Evolutionary conservation across 495 filamentous ascomycete genomes (phyloP).

Genomic region (Aspergillus hancockii): DNA sequence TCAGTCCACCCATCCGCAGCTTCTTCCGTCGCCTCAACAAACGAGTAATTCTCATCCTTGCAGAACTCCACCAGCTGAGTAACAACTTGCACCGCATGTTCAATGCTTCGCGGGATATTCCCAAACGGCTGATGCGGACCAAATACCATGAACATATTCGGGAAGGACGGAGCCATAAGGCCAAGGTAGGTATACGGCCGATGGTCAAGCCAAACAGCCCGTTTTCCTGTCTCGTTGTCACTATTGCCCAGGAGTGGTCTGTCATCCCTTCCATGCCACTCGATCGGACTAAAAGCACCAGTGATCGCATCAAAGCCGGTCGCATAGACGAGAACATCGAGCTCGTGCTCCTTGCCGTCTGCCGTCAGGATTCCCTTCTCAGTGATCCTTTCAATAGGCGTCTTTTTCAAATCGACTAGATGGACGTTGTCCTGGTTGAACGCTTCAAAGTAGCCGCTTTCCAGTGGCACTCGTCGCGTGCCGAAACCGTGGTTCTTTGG

Average conservation of each 20-base stretch:
- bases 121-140: slow-evolving; percentile 35
- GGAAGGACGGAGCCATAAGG: slow-evolving; percentile 21
- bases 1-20: slow-evolving; percentile 26
- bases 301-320: slow-evolving; percentile 40
- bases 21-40: slow-evolving; percentile 17
- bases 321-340: slow-evolving; percentile 42
- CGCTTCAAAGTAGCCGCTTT: slow-evolving; percentile 54
- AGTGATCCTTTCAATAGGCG: slow-evolving; percentile 33
- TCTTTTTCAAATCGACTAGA: slow-evolving; percentile 48
- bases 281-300: slow-evolving; percentile 30
- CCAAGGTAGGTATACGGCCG: slow-evolving; percentile 27
- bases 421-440: slow-evolving; percentile 50
- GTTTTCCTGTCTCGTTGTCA: background rate
- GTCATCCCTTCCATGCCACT: slow-evolving; percentile 26
- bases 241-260: background rate
- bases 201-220: slow-evolving; percentile 26
- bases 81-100: slow-evolving; percentile 25
- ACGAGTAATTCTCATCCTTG: slow-evolving; percentile 14
- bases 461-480: slow-evolving; percentile 49
- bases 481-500: slow-evolving; percentile 53
- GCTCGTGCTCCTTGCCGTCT: slow-evolving; percentile 32
- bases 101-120: slow-evolving; percentile 51
- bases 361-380: slow-evolving; percentile 32
- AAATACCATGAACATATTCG: slow-evolving; percentile 29
- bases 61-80: slow-evolving; percentile 18